Base-by-base conservation (phyloP, 1,139 yeast species). In the Hansenula anomala region DNA sequence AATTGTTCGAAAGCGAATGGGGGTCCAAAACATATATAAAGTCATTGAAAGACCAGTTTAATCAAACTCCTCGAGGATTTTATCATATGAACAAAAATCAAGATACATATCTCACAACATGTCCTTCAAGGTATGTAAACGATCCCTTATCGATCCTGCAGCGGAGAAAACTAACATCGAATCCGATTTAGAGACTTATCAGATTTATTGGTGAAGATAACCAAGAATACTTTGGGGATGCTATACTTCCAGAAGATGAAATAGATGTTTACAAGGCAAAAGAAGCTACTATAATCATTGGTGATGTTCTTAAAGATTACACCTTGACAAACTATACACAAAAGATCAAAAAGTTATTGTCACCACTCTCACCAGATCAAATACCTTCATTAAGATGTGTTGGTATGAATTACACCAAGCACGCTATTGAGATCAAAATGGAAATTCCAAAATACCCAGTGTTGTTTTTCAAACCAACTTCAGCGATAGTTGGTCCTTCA, bases 401-500 rank as follows among this genome's bases (percentile, higher is more conserved):
- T 30, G 66, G 66, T 3, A 45, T 61, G 45, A 61, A 61, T 47
- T 61, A 61, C 36, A 47, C 47, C 36, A 54, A 59, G 38, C 65
- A 61, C 41, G 60, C 60, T 11, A 47, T 51, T 29, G 64, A 61
- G 42, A 47, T 54, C 20, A 52, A 56, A n/a, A 40, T 48, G 33
- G 45, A 58, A 25, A 52, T 55, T 31, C 78, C 78, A 15, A 56
- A 61, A 41, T 66, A 56, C 47, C 78, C 78, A 4, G 61, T 70
- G 18, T 49, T 72, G 29, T 71, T 72, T 52, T 60, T 57, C 58
- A 70, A 70, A 54, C 74, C 75, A 6, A 53, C 52, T 27, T 60
- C 69, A 9, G 56, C 69, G 3, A 49, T 70, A 18, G 56, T 59
- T 19, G 72, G 69, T 19, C 72, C 71, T 14, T 48, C 49, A 14